Evolutionary conservation across 352 stramenopile genomes (phyloP), one percentile per base, ranked within the genome.

Genomic region (Pythium oligandrum): DNA sequence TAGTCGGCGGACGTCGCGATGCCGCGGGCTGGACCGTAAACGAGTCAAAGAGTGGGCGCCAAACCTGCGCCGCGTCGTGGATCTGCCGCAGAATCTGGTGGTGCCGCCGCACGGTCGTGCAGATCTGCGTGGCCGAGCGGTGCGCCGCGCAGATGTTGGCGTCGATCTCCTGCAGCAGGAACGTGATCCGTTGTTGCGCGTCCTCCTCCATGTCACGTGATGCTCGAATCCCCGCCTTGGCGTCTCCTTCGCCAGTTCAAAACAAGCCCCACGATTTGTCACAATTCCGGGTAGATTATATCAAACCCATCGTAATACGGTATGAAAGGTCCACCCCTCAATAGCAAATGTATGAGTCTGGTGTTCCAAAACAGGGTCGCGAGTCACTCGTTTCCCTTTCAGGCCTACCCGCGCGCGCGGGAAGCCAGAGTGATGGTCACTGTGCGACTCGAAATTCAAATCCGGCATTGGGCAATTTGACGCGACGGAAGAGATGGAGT

Each of bases 141-240:
- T 91, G 81, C 39, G 81, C 78, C 36, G 81, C 78, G 53, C 73
- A 88, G 56, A 92, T 84, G 63, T 90, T 90, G 49, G 75, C 75
- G 51, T 92, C 82, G 66, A 92, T 90, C 71, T 92, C 82, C 66
- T 90, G 77, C 55, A 92, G 66, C 55, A 92, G 57, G 69, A 86
- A 90, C 59, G 82, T 92, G 64, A 92, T 82, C 26, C 79, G 78
- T 65, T 92, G 82, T 65, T 92, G 75, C 30, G 68, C 59, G 50
- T 84, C 75, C 56, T 92, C 81, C 40, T 90, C 77, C 78, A 85
- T 87, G 17, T 26, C 17, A 26, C 17, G 17, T 26, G 17, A 26
- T 26, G 17, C 17, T 26, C 17, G 17, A 26, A 0, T 26, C 17
- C 17, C 17, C 17, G 17, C 17, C 17, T 26, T 26, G 17, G 17